phyloP scores from a whole-genome alignment of 2,329 filamentous ascomycete genomes.

The Aspergillus carbonarius region DNA sequence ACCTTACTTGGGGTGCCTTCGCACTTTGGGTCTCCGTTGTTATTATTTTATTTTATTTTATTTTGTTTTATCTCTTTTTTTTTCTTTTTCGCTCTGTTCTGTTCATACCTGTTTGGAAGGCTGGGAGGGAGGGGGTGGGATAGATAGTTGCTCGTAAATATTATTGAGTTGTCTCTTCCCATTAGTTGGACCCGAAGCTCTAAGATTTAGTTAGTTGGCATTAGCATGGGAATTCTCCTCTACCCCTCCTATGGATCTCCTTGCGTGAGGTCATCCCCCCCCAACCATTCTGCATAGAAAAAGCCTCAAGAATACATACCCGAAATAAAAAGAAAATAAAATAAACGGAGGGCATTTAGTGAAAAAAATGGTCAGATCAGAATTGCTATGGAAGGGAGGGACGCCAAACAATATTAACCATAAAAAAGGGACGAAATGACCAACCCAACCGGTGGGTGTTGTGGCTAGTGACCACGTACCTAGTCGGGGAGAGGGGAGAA shows the following conservation, averaged over 20 bases:
- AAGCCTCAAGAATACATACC: neutral
- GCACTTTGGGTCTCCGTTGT: neutral
- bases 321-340: neutral
- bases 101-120: neutral
- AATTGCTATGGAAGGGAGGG: neutral
- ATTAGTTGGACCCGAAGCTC: conserved; percentile 5
- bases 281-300: neutral
- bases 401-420: neutral
- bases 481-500: neutral
- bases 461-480: conserved; percentile 17
- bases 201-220: neutral
- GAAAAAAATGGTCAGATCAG: neutral
- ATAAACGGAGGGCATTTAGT: neutral
- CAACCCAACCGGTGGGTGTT: conserved; percentile 9
- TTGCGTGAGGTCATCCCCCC: conserved; percentile 5
- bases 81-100: neutral
- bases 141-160: neutral
- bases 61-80: neutral
- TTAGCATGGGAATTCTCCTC: conserved; percentile 7
- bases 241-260: conserved; percentile 8
- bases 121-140: neutral
- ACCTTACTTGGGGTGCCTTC: neutral
- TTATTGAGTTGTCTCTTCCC: conserved; percentile 1
- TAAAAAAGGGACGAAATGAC: neutral
- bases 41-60: neutral